Conservation (phyloP, 169 alveolate species). For the Babesia sp. region DNA sequence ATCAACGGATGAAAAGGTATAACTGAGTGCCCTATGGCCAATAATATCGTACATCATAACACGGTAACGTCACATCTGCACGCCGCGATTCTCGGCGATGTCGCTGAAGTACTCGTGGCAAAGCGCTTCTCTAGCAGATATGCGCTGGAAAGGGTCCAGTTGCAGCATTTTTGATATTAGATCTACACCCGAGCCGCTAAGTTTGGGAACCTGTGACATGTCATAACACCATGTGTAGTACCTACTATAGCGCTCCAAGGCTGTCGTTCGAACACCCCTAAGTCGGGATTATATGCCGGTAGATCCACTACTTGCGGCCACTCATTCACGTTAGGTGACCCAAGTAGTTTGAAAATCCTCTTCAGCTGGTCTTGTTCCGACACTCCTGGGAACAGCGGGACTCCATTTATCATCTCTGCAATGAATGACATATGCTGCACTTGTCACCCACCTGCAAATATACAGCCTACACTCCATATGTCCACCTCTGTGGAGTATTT, state of each 20-base stretch:
- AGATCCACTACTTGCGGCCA: slow-evolving; percentile 93
- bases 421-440: not conserved
- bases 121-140: slow-evolving; percentile 94
- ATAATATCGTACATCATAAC: too few species aligned
- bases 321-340: slow-evolving; percentile 90
- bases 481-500: slow-evolving; percentile 98
- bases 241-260: slow-evolving; percentile 75
- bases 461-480: slow-evolving; percentile 98
- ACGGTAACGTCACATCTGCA: slow-evolving; percentile 1
- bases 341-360: slow-evolving; percentile 93
- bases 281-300: slow-evolving; percentile 89
- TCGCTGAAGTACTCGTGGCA: slow-evolving; percentile 93
- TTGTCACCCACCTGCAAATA: slow-evolving; percentile 81
- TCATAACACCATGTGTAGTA: not conserved
- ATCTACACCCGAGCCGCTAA: slow-evolving; percentile 87
- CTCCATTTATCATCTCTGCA: slow-evolving; percentile 95
- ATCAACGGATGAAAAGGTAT: too few species aligned
- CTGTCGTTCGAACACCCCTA: slow-evolving; percentile 68
- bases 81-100: slow-evolving; percentile 46
- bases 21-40: too few species aligned
- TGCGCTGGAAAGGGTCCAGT: slow-evolving; percentile 92
- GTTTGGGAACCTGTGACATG: slow-evolving; percentile 60
- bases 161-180: slow-evolving; percentile 88
- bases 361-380: slow-evolving; percentile 96
- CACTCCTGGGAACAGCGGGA: slow-evolving; percentile 95